Evolutionary conservation across 176 grass and related monocot genomes (phyloP).

Genomic region (Triticum monococcum): DNA sequence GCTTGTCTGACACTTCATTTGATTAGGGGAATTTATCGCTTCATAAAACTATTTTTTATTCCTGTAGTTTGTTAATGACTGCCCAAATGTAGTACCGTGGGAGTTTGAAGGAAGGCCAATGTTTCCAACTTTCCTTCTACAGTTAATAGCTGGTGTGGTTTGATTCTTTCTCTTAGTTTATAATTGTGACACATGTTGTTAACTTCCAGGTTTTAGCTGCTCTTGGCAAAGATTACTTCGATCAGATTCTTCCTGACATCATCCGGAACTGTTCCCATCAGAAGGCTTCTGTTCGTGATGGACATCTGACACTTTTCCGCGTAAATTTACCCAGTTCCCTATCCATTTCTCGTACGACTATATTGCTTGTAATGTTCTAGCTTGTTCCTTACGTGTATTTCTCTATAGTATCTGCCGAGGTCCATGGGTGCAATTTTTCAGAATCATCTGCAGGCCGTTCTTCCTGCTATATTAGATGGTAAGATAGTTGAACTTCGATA

Average conservation of each 20-base stretch:
- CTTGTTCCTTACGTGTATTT: constrained; percentile 35
- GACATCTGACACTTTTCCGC: constrained; percentile 89
- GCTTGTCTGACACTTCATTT: constrained; percentile 20
- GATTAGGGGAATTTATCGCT: neutral
- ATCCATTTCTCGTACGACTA: constrained; percentile 1
- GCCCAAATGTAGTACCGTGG: neutral
- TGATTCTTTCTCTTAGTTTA: neutral
- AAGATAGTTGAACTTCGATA: constrained; percentile 32
- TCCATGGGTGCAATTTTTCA: constrained; percentile 90
- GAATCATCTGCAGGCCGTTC: constrained; percentile 80
- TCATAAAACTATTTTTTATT: neutral
- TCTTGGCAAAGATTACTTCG: constrained; percentile 91
- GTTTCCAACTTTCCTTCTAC: neutral
- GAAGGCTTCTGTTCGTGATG: constrained; percentile 94
- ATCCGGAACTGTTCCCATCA: constrained; percentile 91
- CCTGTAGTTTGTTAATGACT: constrained; percentile 17
- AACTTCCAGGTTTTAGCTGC: constrained; percentile 87
- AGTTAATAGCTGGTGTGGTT: neutral
- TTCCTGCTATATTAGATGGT: constrained; percentile 99
- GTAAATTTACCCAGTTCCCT: constrained; percentile 36
- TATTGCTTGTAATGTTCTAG: constrained; percentile 2
- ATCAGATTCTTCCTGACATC: constrained; percentile 93
- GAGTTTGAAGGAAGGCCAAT: neutral
- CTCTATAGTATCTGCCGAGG: constrained; percentile 83
- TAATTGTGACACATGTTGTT: constrained; percentile 31